A percentile compares a stretch with the other conserved stretches of the same genome.
phyloP scores from a whole-genome alignment of 73 alveolate species.

The Symbiodinium pilosum region DNA sequence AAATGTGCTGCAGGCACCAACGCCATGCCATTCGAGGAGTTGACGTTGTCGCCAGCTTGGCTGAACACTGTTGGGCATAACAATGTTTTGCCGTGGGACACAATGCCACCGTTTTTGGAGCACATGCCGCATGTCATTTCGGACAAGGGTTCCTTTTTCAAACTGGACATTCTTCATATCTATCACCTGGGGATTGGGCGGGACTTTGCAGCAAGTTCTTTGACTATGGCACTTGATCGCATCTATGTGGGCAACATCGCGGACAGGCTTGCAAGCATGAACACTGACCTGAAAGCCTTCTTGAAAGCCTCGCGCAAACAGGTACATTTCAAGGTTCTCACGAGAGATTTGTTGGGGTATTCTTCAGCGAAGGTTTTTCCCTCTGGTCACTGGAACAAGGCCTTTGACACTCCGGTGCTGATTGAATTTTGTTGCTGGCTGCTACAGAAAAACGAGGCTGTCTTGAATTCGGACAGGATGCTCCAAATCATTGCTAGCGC shows the following conservation, averaged over 20 bases:
- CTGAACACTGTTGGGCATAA: neutral
- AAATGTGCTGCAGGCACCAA: neutral
- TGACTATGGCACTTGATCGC: neutral
- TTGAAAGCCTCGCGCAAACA: neutral
- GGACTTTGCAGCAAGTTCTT: neutral
- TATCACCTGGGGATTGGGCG: neutral
- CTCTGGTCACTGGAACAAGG: neutral
- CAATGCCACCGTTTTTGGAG: neutral
- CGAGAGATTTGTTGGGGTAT: neutral
- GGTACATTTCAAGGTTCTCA: neutral
- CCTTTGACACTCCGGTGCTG: neutral
- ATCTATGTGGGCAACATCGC: neutral
- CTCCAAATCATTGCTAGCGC: neutral
- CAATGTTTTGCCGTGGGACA: neutral
- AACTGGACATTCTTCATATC: neutral
- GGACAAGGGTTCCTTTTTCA: neutral
- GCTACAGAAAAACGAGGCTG: neutral
- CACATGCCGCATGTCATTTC: neutral
- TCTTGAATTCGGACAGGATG: too few species aligned
- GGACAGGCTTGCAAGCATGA: neutral
- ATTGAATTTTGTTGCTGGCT: neutral
- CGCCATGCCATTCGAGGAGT: neutral
- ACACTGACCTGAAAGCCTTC: neutral
- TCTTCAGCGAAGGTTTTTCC: neutral
- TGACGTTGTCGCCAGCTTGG: neutral